phyloP scores from a whole-genome alignment of 2,329 filamentous ascomycete genomes.

The Aspergillus tamarii region DNA sequence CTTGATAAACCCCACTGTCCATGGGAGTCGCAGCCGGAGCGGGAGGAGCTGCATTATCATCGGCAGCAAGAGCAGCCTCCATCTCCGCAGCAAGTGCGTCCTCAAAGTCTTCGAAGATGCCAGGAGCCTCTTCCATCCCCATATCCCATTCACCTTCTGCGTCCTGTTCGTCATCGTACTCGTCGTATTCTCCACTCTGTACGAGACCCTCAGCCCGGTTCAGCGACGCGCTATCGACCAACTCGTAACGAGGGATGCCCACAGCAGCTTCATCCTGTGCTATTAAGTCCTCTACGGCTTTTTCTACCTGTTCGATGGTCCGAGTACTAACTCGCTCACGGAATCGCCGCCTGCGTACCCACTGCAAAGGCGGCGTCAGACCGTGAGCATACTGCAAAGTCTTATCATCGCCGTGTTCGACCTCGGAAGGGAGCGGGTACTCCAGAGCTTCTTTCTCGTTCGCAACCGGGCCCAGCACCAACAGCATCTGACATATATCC shows the following conservation, averaged over 20 bases:
- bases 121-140: slow-evolving; percentile 39
- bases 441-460: slow-evolving; percentile 68
- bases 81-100: slow-evolving; percentile 48
- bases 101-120: slow-evolving; percentile 41
- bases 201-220: slow-evolving; percentile 46
- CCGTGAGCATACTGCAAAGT: slow-evolving; percentile 80
- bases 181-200: slow-evolving; percentile 51
- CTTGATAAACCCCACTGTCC: slow-evolving; percentile 28
- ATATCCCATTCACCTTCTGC: slow-evolving; percentile 54
- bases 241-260: slow-evolving; percentile 63
- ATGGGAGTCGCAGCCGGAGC: slow-evolving; percentile 22
- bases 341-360: slow-evolving; percentile 79
- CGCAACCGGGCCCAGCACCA: slow-evolving; percentile 71
- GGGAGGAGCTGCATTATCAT: slow-evolving; percentile 19
- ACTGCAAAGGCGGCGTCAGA: slow-evolving; percentile 84
- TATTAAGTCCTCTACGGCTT: slow-evolving; percentile 74
- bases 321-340: slow-evolving; percentile 80
- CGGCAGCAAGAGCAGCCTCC: slow-evolving; percentile 47
- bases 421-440: slow-evolving; percentile 70
- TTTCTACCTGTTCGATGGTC: slow-evolving; percentile 83
- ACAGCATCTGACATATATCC: slow-evolving; percentile 86
- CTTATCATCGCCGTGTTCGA: slow-evolving; percentile 60
- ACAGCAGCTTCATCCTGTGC: slow-evolving; percentile 67
- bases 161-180: slow-evolving; percentile 53
- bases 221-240: slow-evolving; percentile 60